phyloP scores from a whole-genome alignment of 2,329 filamentous ascomycete genomes.

The Pestalotiopsis sp. region DNA sequence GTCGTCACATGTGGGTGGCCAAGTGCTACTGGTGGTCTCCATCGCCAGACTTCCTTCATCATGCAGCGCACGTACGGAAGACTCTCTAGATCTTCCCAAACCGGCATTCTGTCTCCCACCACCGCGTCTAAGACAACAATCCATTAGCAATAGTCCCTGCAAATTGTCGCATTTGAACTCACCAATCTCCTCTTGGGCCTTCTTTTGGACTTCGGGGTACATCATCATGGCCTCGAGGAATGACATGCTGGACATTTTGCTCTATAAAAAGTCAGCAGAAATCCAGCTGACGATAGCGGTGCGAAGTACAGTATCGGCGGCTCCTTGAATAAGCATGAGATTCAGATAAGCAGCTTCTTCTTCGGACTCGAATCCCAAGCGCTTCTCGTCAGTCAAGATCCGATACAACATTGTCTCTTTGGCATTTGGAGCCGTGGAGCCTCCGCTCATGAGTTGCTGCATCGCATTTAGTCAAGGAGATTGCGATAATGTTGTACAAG shows the following conservation, averaged over 20 bases:
- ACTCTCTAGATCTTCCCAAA: neutral
- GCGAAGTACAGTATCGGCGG: neutral
- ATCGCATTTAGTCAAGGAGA: neutral
- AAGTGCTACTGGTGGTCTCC: neutral
- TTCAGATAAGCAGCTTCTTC: neutral
- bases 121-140: neutral
- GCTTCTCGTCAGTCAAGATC: neutral
- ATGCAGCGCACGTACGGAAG: neutral
- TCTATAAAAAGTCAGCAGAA: neutral
- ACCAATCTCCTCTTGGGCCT: neutral
- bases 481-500: neutral
- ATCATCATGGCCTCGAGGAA: conserved; percentile 1
- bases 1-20: neutral
- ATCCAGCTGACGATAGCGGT: neutral
- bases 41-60: neutral
- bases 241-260: conserved; percentile 6
- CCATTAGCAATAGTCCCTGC: neutral
- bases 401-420: neutral
- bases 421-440: neutral
- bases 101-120: neutral
- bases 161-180: too few species aligned
- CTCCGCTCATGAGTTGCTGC: neutral
- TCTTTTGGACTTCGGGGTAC: neutral
- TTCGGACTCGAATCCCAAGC: neutral
- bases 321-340: neutral